These are phyloP conservation scores for Neoboletus subvelutipes DNA, from an alignment of 768 basidiomycete species.

Conservation along the genomic window DNA sequence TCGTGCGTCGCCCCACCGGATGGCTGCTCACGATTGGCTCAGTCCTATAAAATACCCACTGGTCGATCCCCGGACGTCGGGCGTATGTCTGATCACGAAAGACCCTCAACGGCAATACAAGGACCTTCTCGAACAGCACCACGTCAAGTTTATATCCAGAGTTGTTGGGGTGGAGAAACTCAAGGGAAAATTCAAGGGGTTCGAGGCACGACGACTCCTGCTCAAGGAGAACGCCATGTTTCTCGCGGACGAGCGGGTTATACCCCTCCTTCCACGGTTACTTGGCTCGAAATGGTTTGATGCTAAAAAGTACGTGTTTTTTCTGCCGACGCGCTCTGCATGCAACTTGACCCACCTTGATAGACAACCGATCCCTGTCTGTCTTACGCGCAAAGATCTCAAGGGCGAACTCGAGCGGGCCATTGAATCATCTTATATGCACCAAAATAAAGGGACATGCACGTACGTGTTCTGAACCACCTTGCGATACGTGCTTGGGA, in stretches of 20 bases:
- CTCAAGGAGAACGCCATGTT: conserved; percentile 90
- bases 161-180: conserved; percentile 91
- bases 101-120: conserved; percentile 97
- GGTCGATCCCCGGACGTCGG: conserved; percentile 76
- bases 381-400: conserved; percentile 81
- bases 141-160: conserved; percentile 86
- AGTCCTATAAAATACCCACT: conserved; percentile 77
- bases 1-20: conserved; percentile 14
- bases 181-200: conserved; percentile 89
- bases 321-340: neutral
- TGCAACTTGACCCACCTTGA: conserved; percentile 2
- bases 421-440: conserved; percentile 93
- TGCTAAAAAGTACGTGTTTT: conserved; percentile 83
- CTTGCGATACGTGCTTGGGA: neutral
- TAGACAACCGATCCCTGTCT: conserved; percentile 97
- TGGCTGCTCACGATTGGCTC: conserved; percentile 2
- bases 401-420: conserved; percentile 92
- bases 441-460: conserved; percentile 91
- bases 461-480: conserved; percentile 53
- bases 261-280: conserved; percentile 83
- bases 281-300: conserved; percentile 91
- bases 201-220: conserved; percentile 77
- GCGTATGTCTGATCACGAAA: conserved; percentile 91
- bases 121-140: conserved; percentile 74
- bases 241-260: conserved; percentile 87